Conservation (phyloP, 2,329 filamentous ascomycete species). For the Xylaria sp. region DNA sequence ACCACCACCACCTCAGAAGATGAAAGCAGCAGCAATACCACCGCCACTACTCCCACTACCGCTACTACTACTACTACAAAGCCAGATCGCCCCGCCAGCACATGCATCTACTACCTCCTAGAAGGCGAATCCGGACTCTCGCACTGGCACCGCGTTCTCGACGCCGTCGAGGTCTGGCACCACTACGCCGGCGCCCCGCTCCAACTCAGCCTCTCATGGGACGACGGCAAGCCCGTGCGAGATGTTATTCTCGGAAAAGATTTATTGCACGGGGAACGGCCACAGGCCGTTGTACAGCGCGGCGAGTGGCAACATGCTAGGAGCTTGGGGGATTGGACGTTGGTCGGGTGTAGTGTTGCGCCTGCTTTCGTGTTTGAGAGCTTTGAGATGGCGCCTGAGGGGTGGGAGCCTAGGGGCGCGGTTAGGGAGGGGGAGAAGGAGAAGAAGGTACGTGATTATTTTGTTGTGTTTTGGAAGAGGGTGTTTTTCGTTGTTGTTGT, state of each 20-base stretch:
- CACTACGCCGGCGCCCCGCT: constrained; percentile 59
- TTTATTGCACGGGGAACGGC: constrained; percentile 46
- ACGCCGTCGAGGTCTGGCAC: constrained; percentile 58
- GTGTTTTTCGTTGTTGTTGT: too few species aligned
- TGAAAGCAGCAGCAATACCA: too few species aligned
- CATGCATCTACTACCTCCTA: constrained; percentile 60
- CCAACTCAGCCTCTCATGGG: constrained; percentile 48
- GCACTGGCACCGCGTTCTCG: constrained; percentile 55
- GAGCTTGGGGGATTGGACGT: constrained; percentile 53
- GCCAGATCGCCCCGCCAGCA: constrained; percentile 49
- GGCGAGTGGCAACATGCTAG: constrained; percentile 54
- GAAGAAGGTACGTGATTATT: neutral
- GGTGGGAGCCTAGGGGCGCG: constrained; percentile 34
- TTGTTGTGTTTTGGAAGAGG: too few species aligned
- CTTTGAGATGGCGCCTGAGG: constrained; percentile 37
- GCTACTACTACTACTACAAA: too few species aligned
- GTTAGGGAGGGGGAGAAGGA: neutral
- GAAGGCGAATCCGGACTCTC: constrained; percentile 51
- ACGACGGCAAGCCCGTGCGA: constrained; percentile 49
- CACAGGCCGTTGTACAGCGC: constrained; percentile 49
- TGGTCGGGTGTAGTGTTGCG: constrained; percentile 47
- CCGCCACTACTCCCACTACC: too few species aligned
- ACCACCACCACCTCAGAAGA: too few species aligned
- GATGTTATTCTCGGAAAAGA: constrained; percentile 48
- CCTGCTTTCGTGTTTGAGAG: constrained; percentile 37